Conservation (phyloP, 2,329 filamentous ascomycete species). For the Tolypocladium sp. region DNA sequence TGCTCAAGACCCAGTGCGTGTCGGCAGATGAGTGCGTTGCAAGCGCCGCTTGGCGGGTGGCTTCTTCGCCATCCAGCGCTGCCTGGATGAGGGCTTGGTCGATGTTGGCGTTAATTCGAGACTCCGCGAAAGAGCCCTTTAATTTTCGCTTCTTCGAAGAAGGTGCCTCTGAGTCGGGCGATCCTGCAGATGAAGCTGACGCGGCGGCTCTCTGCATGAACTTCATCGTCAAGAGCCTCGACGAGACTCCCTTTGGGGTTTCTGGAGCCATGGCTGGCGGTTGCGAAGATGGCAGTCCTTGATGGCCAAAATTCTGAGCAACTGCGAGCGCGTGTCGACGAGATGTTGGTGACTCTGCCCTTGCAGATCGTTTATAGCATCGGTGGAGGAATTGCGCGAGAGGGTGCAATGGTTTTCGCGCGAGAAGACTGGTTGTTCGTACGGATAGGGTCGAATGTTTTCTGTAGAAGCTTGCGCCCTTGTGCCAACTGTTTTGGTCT, state of each 20-base stretch:
- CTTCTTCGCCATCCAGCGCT: conserved; percentile 58
- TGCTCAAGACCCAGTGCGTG: conserved; percentile 66
- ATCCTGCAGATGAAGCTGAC: conserved; percentile 36
- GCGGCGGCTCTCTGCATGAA: conserved; percentile 89
- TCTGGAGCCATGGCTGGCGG: conserved; percentile 32
- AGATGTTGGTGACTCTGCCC: not conserved
- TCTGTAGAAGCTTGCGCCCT: not conserved
- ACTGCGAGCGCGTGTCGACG: not conserved
- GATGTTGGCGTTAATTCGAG: conserved; percentile 26
- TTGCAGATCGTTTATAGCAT: too few species aligned
- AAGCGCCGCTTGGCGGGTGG: conserved; percentile 51
- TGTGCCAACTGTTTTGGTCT: not conserved
- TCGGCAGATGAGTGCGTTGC: conserved; percentile 58
- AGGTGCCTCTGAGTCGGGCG: conserved; percentile 39
- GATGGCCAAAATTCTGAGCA: not conserved
- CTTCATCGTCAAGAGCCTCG: conserved; percentile 86
- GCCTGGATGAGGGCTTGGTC: conserved; percentile 53
- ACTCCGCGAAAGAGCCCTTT: conserved; percentile 26
- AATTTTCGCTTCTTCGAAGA: conserved; percentile 56
- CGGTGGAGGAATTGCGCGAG: not conserved
- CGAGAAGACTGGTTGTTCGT: too few species aligned
- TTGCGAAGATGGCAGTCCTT: not conserved
- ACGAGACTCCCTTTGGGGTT: conserved; percentile 66
- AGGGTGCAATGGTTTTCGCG: not conserved
- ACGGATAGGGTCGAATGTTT: not conserved